phyloP scores from a whole-genome alignment of 2,329 filamentous ascomycete species.

The Sporothrix brasiliensis region DNA sequence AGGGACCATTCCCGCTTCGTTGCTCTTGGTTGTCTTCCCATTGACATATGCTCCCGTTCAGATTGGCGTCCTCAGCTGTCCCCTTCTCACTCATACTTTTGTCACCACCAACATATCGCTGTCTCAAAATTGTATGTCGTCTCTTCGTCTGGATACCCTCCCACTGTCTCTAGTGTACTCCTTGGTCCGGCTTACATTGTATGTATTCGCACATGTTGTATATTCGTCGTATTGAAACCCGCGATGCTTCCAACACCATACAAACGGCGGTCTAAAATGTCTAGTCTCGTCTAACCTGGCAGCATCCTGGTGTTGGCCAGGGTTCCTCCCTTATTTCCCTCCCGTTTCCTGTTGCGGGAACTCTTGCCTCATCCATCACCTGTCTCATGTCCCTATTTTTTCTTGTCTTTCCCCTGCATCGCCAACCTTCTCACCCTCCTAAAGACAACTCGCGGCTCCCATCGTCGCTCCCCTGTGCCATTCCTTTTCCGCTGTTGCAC shows the following conservation, averaged over 20 bases:
- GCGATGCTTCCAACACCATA: neutral
- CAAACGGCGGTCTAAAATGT: conserved; percentile 22
- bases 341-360: conserved; percentile 3
- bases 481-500: conserved; percentile 21
- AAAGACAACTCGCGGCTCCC: neutral
- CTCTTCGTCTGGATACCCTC: neutral
- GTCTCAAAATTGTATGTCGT: neutral
- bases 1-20: neutral
- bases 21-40: neutral
- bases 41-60: neutral
- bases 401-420: neutral
- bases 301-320: conserved; percentile 11
- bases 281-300: conserved; percentile 16
- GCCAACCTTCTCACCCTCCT: neutral
- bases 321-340: neutral
- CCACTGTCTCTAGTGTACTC: no score
- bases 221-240: conserved; percentile 13
- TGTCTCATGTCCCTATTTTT: neutral
- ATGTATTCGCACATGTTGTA: conserved; percentile 5
- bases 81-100: neutral
- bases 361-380: neutral
- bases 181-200: neutral
- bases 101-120: no score
- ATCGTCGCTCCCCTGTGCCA: neutral
- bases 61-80: neutral